Conservation (phyloP, 2,329 filamentous ascomycete species). For the Fusarium brevicatenulatum region DNA sequence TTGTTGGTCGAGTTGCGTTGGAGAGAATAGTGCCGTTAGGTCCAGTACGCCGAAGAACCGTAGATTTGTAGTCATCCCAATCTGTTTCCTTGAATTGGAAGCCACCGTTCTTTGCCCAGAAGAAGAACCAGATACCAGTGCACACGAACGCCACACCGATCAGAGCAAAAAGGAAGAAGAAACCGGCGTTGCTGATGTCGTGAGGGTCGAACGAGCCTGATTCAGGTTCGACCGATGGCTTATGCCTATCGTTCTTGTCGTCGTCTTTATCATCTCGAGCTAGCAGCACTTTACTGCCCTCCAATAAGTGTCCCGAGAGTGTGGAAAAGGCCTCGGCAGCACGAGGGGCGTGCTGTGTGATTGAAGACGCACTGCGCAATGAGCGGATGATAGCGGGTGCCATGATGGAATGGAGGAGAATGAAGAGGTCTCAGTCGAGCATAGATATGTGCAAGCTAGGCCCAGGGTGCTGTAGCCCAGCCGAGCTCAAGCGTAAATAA, state of each 20-base stretch:
- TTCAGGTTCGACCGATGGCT: conserved; percentile 52
- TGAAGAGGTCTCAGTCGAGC: conserved; percentile 34
- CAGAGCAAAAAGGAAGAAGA: conserved; percentile 87
- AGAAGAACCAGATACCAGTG: conserved; percentile 94
- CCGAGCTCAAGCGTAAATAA: conserved; percentile 33
- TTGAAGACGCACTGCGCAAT: conserved; percentile 46
- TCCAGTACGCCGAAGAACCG: conserved; percentile 86
- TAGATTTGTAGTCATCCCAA: conserved; percentile 99
- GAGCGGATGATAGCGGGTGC: conserved; percentile 53
- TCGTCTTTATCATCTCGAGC: conserved; percentile 51
- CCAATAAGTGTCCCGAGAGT: conserved; percentile 53
- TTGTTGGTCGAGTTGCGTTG: conserved; percentile 83
- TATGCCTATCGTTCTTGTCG: conserved; percentile 36
- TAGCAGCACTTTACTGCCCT: conserved; percentile 56
- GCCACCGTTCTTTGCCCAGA: conserved; percentile 96
- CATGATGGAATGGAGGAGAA: conserved; percentile 45
- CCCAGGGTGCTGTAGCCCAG: conserved; percentile 45
- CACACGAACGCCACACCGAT: conserved; percentile 81
- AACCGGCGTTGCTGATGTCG: conserved; percentile 72
- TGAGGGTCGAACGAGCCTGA: conserved; percentile 63
- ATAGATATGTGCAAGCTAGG: conserved; percentile 30
- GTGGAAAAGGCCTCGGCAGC: conserved; percentile 42
- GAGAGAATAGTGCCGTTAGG: conserved; percentile 88
- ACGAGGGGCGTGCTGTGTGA: conserved; percentile 26
- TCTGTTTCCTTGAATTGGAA: conserved; percentile 87